Conservation (phyloP, 176 grass and related monocot genomes). For the Otatea glauca region DNA sequence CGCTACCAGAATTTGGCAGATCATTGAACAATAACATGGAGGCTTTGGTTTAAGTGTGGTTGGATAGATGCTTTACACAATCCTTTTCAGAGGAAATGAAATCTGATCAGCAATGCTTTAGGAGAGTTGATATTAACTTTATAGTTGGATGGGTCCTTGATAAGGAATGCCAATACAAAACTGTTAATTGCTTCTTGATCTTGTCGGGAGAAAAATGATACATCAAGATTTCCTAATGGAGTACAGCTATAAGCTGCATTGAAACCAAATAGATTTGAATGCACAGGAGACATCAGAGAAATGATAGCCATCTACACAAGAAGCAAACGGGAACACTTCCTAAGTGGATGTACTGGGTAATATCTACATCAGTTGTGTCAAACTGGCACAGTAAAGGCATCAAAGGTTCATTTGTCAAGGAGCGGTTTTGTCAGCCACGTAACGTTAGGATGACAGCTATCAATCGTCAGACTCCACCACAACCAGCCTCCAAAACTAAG, state of each 20-base stretch:
- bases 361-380: neutral
- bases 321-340: neutral
- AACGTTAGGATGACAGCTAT: neutral
- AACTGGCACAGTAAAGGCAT: neutral
- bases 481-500: neutral
- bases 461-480: neutral
- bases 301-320: neutral
- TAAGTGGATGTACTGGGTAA: neutral
- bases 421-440: neutral
- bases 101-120: neutral
- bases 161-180: neutral
- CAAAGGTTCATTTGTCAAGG: neutral
- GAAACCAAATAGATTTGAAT: neutral
- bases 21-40: neutral
- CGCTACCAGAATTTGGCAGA: neutral
- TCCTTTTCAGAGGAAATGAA: neutral
- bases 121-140: neutral
- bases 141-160: neutral
- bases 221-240: neutral
- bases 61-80: neutral
- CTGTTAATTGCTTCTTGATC: neutral
- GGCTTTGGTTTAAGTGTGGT: neutral
- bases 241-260: neutral
- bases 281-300: neutral
- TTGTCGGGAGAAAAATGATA: neutral